These are phyloP conservation scores for Hyaloscypha hepaticicola DNA, from an alignment of 495 filamentous ascomycete genomes.

Conservation along the genomic window DNA sequence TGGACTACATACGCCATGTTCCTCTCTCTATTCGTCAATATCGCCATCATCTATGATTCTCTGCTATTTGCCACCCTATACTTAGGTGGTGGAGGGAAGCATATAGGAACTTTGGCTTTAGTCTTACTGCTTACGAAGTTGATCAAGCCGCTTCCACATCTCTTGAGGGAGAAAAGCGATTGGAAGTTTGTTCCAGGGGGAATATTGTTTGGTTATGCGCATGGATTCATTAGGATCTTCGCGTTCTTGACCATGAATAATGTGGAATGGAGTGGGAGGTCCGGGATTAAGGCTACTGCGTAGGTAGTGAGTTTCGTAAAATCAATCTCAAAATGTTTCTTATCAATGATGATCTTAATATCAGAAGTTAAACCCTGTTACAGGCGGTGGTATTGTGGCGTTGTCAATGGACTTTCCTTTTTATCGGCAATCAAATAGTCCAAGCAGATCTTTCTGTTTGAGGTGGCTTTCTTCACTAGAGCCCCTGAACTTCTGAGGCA, in stretches of 20 bases:
- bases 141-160: slow-evolving; percentile 58
- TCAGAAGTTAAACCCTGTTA: too few relatives aligned
- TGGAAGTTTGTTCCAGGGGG: slow-evolving; percentile 52
- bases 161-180: slow-evolving; percentile 55
- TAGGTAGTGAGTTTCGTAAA: neutral
- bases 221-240: slow-evolving; percentile 27
- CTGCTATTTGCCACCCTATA: neutral
- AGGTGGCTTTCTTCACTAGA: too few relatives aligned
- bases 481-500: too few relatives aligned
- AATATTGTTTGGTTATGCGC: slow-evolving; percentile 60
- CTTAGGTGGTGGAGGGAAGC: neutral
- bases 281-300: neutral
- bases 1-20: slow-evolving; percentile 64
- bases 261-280: neutral
- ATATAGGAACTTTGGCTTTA: neutral
- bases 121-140: slow-evolving; percentile 43
- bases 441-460: too few relatives aligned
- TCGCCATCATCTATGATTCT: slow-evolving; percentile 54
- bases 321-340: too few relatives aligned
- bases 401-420: too few relatives aligned
- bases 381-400: too few relatives aligned
- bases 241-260: neutral
- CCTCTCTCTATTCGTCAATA: slow-evolving; percentile 57
- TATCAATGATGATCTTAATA: too few relatives aligned
- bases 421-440: too few relatives aligned